Evolutionary conservation across 352 stramenopile species (phyloP), one percentile per base, ranked within the genome.

Genomic region (Globisporangium acanthophoron): DNA sequence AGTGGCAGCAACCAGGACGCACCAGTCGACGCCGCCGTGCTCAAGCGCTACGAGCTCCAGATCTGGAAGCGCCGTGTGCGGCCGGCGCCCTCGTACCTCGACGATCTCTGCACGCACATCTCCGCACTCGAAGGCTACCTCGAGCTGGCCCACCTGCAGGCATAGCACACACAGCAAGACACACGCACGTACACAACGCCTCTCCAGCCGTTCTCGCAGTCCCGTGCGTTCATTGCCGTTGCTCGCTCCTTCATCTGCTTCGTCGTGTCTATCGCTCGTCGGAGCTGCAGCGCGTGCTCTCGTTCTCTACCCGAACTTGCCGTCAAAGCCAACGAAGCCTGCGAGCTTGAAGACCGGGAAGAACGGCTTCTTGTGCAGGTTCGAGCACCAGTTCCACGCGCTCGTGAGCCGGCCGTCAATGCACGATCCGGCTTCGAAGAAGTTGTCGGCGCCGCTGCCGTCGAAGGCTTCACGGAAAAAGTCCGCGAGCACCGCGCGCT

Each of bases 311-410:
- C 76, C 83, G 62, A 98, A 98, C 56, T 98, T 96, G 65, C 96
- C 96, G 67, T 99, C 96, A 74, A 99, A 99, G 52, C 92, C 92
- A 27, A 94, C 87, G 65, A 99, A 99, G 56, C 96, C 96, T 7
- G 92, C 96, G 49, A 98, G 82, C 74, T 98, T 97, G 77, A 99
- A 99, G 52, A 99, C 80, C 5, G 88, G 88, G 67, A 97, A 98
- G 71, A 97, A 99, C 16, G 63, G 75, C 70, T 98, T 98, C 44
- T 87, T 78, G 62, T 93, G 73, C 44, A 99, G 70, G 52, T 97
- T 88, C 21, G 89, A 97, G 73, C 96, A 99, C 96, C 96, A 99
- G 74, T 99, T 98, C 96, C 96, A 99, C 5, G 96, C 96, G 44
- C 87, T 98, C 37, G 96, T 99, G 52, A 99, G 86, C 6, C 96